Percentiles rank a stretch among this genome's conserved stretches.
These are phyloP conservation scores for Suhomyces choctaworum DNA, from an alignment of 1,139 yeast species.

Conservation along the genomic window DNA sequence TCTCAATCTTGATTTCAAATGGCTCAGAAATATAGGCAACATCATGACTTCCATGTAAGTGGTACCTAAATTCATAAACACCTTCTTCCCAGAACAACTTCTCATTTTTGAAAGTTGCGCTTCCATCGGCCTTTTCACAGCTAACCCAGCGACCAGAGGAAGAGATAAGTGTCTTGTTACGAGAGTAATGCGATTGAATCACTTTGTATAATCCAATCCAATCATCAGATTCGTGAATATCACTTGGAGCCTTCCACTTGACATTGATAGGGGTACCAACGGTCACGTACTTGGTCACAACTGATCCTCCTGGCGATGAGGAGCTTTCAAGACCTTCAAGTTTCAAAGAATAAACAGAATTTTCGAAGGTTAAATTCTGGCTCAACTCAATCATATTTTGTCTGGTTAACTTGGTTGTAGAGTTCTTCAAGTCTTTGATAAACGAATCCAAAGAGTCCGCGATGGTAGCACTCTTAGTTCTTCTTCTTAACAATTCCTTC, in stretches of 20 bases:
- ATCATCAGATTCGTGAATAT: slow-evolving; percentile 48
- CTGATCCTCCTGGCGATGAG: slow-evolving; percentile 14
- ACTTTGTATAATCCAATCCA: slow-evolving; percentile 82
- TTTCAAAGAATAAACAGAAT: slow-evolving; percentile 35
- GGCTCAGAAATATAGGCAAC: slow-evolving; percentile 69
- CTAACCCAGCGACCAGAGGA: slow-evolving; percentile 75
- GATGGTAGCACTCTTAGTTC: slow-evolving; percentile 21
- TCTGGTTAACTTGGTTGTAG: slow-evolving; percentile 35
- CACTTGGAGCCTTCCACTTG: slow-evolving; percentile 56
- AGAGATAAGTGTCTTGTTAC: slow-evolving; percentile 59
- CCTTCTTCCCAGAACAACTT: slow-evolving; percentile 70
- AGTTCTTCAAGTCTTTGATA: slow-evolving; percentile 39
- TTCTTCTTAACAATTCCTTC: slow-evolving; percentile 13
- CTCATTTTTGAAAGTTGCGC: slow-evolving; percentile 51
- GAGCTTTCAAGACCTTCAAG: slow-evolving; percentile 24
- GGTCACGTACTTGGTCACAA: slow-evolving; percentile 25
- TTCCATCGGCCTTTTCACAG: slow-evolving; percentile 46
- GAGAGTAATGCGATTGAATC: slow-evolving; percentile 59
- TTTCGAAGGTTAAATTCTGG: slow-evolving; percentile 41
- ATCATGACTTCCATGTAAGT: slow-evolving; percentile 67
- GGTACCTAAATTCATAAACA: slow-evolving; percentile 75
- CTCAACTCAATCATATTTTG: slow-evolving; percentile 44
- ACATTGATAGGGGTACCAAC: slow-evolving; percentile 59
- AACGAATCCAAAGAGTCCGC: slow-evolving; percentile 45
- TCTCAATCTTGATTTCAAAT: slow-evolving; percentile 58